phyloP scores from a whole-genome alignment of 2,329 filamentous ascomycete species.

The Teratosphaeriaceae sp. region DNA sequence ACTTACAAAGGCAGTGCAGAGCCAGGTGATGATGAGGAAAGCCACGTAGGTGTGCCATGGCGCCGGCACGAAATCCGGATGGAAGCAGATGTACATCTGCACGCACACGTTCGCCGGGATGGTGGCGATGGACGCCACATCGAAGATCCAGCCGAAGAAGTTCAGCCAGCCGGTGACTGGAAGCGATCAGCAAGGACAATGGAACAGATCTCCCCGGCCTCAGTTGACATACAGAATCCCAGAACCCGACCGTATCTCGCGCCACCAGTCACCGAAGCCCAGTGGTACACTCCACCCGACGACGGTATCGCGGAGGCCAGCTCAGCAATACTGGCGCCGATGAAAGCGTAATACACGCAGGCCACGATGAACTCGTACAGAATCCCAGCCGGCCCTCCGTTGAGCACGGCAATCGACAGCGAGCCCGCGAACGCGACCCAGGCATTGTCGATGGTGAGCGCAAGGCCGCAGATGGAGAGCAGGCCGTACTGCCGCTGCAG shows the following conservation, averaged over 20 bases:
- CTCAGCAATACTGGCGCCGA: constrained; percentile 29
- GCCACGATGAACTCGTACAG: constrained; percentile 32
- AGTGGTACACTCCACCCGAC: constrained; percentile 30
- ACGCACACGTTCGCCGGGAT: constrained; percentile 55
- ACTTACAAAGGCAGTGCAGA: constrained; percentile 42
- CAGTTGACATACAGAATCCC: no score
- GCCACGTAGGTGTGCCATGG: constrained; percentile 56
- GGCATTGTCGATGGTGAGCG: constrained; percentile 48
- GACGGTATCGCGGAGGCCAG: constrained; percentile 29
- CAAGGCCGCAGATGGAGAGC: constrained; percentile 50
- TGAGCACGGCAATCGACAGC: constrained; percentile 46
- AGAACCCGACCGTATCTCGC: constrained; percentile 25
- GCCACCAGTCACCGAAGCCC: constrained; percentile 31
- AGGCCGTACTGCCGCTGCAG: constrained; percentile 57
- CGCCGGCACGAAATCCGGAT: constrained; percentile 45
- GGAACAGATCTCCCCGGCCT: no score
- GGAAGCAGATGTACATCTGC: constrained; percentile 55
- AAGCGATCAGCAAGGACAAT: no score
- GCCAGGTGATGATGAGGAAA: constrained; percentile 51
- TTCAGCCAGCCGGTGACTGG: constrained; percentile 37
- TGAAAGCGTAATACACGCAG: constrained; percentile 30
- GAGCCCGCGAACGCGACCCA: constrained; percentile 60
- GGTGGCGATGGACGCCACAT: constrained; percentile 51
- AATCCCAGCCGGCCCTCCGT: constrained; percentile 31
- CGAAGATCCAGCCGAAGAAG: constrained; percentile 57